phyloP scores from a whole-genome alignment of 345 rosid species.

The Citrus unshiu region DNA sequence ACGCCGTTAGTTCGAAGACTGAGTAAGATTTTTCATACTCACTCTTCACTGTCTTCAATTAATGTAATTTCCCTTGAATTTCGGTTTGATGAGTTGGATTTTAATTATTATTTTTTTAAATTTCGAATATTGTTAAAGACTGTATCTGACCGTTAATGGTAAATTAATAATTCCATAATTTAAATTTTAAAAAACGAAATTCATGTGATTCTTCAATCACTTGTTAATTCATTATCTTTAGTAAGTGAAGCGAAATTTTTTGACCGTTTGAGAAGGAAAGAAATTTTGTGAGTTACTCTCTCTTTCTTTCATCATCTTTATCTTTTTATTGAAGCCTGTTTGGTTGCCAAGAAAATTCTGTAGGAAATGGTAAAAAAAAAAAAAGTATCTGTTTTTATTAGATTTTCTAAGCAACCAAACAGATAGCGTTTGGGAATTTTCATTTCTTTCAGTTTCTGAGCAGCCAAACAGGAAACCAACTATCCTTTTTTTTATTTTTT shows the following conservation, averaged over 20 bases:
- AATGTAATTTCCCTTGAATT: slow-evolving; percentile 12
- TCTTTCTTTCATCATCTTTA: not conserved
- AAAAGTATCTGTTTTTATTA: not conserved
- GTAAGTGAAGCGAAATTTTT: slow-evolving; percentile 2
- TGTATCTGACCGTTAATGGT: slow-evolving; percentile 32
- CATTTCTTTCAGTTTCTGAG: slow-evolving; percentile 1
- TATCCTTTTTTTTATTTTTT: not conserved
- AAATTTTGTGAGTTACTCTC: slow-evolving; percentile 1
- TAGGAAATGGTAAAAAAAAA: slow-evolving; percentile 9
- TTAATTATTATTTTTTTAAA: slow-evolving; percentile 18
- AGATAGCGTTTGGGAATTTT: not conserved
- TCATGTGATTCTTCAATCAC: slow-evolving; percentile 14
- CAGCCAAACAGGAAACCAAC: slow-evolving; percentile 5
- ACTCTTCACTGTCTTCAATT: not conserved
- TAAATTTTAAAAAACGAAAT: not conserved
- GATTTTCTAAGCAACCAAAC: not conserved
- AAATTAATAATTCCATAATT: slow-evolving; percentile 31
- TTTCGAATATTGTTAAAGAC: slow-evolving; percentile 2
- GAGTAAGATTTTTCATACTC: slow-evolving; percentile 11
- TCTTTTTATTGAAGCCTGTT: slow-evolving; percentile 22
- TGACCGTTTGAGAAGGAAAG: slow-evolving; percentile 27
- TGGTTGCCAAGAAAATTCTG: slow-evolving; percentile 26
- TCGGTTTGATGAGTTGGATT: slow-evolving; percentile 20
- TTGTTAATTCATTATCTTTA: not conserved
- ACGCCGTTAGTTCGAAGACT: slow-evolving; percentile 30